Conservation (phyloP, 2,329 filamentous ascomycete genomes). For the Pochonia chlamydosporia region DNA sequence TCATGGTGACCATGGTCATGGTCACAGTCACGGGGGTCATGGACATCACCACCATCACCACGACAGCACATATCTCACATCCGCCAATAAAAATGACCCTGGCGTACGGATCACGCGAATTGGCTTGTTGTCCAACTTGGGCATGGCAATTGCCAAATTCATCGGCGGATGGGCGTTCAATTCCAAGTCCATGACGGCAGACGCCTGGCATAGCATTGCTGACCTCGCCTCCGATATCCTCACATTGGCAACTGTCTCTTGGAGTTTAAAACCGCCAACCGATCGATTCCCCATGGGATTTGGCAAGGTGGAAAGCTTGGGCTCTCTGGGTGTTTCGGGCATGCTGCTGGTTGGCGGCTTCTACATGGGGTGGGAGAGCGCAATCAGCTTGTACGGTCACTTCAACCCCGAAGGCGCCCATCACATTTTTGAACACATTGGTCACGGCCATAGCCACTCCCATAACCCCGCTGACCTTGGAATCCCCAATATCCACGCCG, state of each 20-base stretch:
- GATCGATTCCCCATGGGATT: conserved; percentile 84
- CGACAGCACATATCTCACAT: conserved; percentile 92
- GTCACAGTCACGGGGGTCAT: conserved; percentile 43
- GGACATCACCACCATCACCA: conserved; percentile 75
- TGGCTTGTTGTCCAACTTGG: conserved; percentile 71
- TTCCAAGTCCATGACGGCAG: conserved; percentile 86
- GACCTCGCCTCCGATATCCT: conserved; percentile 93
- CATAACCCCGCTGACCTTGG: conserved; percentile 41
- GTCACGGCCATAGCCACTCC: conserved; percentile 61
- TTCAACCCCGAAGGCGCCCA: conserved; percentile 65
- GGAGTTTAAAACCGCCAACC: conserved; percentile 81
- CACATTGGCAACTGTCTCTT: conserved; percentile 89
- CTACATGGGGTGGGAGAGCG: conserved; percentile 82
- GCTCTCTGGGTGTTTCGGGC: conserved; percentile 86
- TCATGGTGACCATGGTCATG: conserved; percentile 22
- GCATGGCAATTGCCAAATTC: conserved; percentile 92
- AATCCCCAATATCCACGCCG: conserved; percentile 82
- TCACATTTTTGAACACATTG: conserved; percentile 54
- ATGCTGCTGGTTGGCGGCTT: conserved; percentile 84
- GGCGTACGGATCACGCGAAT: conserved; percentile 58
- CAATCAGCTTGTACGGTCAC: conserved; percentile 61
- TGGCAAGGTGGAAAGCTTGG: conserved; percentile 95
- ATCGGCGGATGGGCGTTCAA: conserved; percentile 91
- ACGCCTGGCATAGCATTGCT: conserved; percentile 92
- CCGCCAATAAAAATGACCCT: conserved; percentile 68